Base-by-base conservation (phyloP, 2,329 filamentous ascomycete genomes). In the Epichloe coenophiala region DNA sequence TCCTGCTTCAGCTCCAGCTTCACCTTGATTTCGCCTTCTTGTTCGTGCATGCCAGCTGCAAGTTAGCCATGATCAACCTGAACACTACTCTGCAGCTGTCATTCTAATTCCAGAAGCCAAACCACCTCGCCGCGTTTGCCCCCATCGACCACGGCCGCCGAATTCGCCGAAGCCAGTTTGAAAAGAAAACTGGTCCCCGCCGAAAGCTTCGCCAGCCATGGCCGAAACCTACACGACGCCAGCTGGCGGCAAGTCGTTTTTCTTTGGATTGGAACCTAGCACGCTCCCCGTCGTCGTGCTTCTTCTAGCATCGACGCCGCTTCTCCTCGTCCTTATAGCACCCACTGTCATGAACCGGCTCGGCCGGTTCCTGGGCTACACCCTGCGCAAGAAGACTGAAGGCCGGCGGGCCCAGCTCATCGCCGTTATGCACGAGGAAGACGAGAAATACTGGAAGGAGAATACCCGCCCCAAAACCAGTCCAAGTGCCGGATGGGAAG, bases 401-500 rank as follows among this genome's bases (percentile, higher is more conserved):
- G 80, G 79, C 50, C 76, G 82, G 48, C 75, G 76, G 45, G 70
- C 74, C 51, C 70, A 77, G 48, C 75, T 88, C 49, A 62, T 83
- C 53, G 65, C 73, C 45, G 64, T 74, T 19, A 74, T 75, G 63
- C 65, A 68, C 13, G 68, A 72, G 15, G 71, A 75, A 43, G 69
- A 76, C 54, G 61, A 61, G 51, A 66, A 63, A 39, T 68, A 61
- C 19, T 49, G 48, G 27, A 63, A 70, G 50, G 59, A 65, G 23
- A 64, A 68, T 41, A 57, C 57, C 36, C 60, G 61, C 3, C 61
- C 66, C 13, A 61, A 61, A 36, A 63, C 63, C 47, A 64, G 58
- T 51, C 62, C 64, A 33, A 81, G 84, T 55, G 79, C 81, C 31
- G 83, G 82, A 47, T 87, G 83, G 83, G 82, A 87, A 64, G 82